Evolutionary conservation across 1,139 yeast genomes (phyloP).

Genomic region (Pichia sp.): DNA sequence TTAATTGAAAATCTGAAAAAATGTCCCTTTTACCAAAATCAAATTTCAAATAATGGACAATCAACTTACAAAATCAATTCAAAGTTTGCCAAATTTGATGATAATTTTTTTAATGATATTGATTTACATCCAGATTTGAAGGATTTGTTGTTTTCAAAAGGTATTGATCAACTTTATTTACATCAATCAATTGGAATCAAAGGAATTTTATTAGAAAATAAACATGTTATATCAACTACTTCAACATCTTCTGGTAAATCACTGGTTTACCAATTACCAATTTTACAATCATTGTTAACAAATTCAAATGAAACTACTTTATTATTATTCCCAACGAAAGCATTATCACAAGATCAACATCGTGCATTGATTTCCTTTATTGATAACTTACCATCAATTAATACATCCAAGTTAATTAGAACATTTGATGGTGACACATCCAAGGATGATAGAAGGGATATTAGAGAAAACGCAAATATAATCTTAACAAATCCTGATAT

Average conservation of each 20-base stretch:
- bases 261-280: conserved; percentile 82
- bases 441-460: conserved; percentile 40
- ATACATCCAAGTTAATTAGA: conserved; percentile 39
- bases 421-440: conserved; percentile 95
- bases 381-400: conserved; percentile 31
- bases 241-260: conserved; percentile 96
- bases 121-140: conserved; percentile 9
- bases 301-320: conserved; percentile 65
- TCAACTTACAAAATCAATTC: conserved; percentile 38
- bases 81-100: conserved; percentile 27
- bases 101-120: conserved; percentile 7
- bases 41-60: conserved; percentile 41
- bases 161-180: conserved; percentile 50
- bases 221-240: conserved; percentile 79
- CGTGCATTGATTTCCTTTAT: conserved; percentile 65
- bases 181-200: conserved; percentile 81
- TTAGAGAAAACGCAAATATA: conserved; percentile 62
- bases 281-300: conserved; percentile 43
- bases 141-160: conserved; percentile 28
- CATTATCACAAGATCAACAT: conserved; percentile 93
- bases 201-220: conserved; percentile 40
- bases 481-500: conserved; percentile 94
- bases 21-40: conserved; percentile 49
- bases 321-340: conserved; percentile 93
- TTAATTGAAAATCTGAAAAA: conserved; percentile 44